Conservation (phyloP, 345 rosid species). For the Citrus maxima region DNA sequence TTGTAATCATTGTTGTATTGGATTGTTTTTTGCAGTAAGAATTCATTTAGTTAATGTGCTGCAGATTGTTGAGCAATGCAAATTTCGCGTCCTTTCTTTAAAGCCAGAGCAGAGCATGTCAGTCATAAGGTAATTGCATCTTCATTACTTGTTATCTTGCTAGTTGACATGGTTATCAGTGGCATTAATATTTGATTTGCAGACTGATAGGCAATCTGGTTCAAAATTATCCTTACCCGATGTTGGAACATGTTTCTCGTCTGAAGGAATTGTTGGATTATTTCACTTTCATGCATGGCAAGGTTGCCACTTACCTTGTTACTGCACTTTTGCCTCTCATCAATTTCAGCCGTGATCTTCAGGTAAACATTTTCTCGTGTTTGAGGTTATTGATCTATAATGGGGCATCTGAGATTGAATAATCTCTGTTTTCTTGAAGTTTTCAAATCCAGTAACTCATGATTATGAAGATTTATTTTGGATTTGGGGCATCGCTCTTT, state of each 20-base stretch:
- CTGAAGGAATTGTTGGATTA: conserved; percentile 86
- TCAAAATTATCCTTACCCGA: conserved; percentile 49
- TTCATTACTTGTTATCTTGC: neutral
- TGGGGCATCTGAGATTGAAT: neutral
- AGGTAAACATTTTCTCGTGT: conserved; percentile 38
- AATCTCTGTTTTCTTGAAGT: neutral
- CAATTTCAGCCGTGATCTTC: conserved; percentile 62
- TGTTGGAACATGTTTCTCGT: conserved; percentile 65
- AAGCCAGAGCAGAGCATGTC: conserved; percentile 62
- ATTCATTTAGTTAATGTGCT: neutral
- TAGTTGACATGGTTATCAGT: neutral
- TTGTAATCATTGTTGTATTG: neutral
- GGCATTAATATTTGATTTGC: conserved; percentile 25
- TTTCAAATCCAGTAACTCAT: neutral
- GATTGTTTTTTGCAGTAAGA: neutral
- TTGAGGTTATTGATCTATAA: neutral
- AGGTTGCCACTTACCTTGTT: conserved; percentile 56
- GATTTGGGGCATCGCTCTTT: neutral
- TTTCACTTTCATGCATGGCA: conserved; percentile 62
- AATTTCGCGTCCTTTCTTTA: conserved; percentile 66
- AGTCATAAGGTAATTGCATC: conserved; percentile 48
- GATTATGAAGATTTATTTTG: neutral
- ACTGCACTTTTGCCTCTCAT: conserved; percentile 65
- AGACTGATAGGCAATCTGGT: conserved; percentile 64
- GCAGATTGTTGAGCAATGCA: conserved; percentile 88